These are phyloP conservation scores for Hericium coralloides DNA, from an alignment of 768 basidiomycete genomes.

Conservation along the genomic window DNA sequence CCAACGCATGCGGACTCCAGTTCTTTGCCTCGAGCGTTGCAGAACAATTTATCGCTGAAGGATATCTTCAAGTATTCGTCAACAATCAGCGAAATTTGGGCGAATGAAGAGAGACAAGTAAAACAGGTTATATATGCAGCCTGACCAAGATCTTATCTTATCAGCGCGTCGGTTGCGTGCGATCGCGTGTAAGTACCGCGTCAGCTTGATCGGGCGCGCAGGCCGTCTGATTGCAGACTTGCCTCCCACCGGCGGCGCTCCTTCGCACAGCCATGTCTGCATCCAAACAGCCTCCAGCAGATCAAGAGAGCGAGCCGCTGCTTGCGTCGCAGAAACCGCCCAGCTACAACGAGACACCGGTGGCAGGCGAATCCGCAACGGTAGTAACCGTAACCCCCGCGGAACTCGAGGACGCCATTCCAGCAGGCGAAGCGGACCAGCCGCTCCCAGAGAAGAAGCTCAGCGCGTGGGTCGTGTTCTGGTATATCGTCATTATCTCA, in stretches of 20 bases:
- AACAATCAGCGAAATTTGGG: too few relatives aligned
- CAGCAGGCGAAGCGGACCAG: not conserved
- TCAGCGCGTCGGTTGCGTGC: too few relatives aligned
- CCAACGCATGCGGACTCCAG: too few relatives aligned
- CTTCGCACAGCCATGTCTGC: not conserved
- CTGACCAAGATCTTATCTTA: too few relatives aligned
- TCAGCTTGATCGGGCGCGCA: not conserved
- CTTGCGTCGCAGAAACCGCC: not conserved
- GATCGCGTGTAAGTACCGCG: not conserved
- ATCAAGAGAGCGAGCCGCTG: not conserved
- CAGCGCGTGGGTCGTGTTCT: constrained; percentile 20
- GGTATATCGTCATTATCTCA: constrained; percentile 27
- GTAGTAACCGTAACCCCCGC: not conserved
- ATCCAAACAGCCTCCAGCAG: not conserved
- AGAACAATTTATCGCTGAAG: too few relatives aligned
- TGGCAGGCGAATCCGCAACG: not conserved
- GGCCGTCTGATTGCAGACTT: not conserved
- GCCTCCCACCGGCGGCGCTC: not conserved
- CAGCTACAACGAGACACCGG: not conserved
- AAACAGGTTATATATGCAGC: too few relatives aligned
- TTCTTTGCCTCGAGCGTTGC: too few relatives aligned
- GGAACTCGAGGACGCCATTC: not conserved
- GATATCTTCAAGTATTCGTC: too few relatives aligned
- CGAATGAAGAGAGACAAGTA: too few relatives aligned
- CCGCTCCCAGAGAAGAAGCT: constrained; percentile 13